Evolutionary conservation across 106 monocot genomes (phyloP), one percentile per base, ranked within the genome.

Genomic region (Dendrobium catenatum): DNA sequence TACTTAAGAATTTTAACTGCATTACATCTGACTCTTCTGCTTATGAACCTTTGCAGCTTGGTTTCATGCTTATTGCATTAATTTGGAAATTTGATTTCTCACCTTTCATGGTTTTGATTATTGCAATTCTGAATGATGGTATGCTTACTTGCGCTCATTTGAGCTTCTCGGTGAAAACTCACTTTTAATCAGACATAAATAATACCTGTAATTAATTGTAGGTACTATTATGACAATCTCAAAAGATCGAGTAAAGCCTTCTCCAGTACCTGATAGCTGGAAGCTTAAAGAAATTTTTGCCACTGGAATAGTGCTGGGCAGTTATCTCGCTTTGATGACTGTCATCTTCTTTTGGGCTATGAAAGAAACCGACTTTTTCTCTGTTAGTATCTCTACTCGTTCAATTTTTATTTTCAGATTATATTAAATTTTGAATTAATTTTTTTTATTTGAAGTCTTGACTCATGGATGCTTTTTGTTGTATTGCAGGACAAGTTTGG

Each of bases 151-250:
- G 4, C 9, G 1, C 27, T 51, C 6, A 58, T 37, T 26, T 42
- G 29, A 20, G 9, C 41, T 17, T 42, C 66, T 46, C 54, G 2
- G 51, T 73, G 51, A 59, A 40, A 42, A 47, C 2, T 40, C 40
- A 33, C 13, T 19, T 26, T 27, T 19, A 54, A 46, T 74, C 20
- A 5, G 55, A 37, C 51, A 31, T 20, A 37, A 70, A 37, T 26
- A 11, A 41, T n/a, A 18, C 4, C 20, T 42, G 6, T 74, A 11
- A 6, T 37, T 44, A 17, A 59, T 18, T 40, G 85, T 19, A 93
- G 93, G 93, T 74, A 93, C 93, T 40, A 93, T 93, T 24, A 93
- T 93, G 93, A 93, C 93, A 43, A 93, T 93, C 70, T 93, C 93
- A 18, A 90, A 93, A 70, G 93, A 93, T 73, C 70, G 93, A 26